Conservation (phyloP, 768 basidiomycete species). For the Mycena filopes region DNA sequence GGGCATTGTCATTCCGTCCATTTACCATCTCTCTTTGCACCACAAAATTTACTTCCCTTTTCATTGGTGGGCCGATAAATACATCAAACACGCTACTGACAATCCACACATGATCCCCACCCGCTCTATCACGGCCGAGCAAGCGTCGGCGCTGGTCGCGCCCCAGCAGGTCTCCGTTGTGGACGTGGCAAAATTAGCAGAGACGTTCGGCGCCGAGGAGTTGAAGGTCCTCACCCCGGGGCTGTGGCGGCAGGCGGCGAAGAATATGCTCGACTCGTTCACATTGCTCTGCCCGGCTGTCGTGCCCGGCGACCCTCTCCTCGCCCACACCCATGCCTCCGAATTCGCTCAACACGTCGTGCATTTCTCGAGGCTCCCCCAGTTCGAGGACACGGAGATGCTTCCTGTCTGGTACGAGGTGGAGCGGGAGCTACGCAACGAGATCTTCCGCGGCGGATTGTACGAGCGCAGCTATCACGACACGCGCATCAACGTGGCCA, state of each 20-base stretch:
- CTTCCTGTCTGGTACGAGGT: constrained; percentile 11
- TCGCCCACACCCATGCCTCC: background rate
- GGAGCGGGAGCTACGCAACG: constrained; percentile 4
- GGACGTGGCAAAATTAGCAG: background rate
- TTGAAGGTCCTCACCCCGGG: background rate
- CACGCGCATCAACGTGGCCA: too few species aligned
- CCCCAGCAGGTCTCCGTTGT: background rate
- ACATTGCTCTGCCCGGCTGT: background rate
- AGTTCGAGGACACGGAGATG: constrained; percentile 1
- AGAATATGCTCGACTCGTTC: constrained; percentile 1
- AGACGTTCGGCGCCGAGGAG: background rate
- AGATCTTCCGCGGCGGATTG: background rate
- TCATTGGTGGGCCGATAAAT: constrained; percentile 4
- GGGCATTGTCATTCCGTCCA: background rate
- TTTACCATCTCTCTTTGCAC: background rate
- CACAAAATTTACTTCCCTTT: constrained; percentile 8
- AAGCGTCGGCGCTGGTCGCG: background rate
- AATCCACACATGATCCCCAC: constrained; percentile 4
- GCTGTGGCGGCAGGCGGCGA: constrained; percentile 1
- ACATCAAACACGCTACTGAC: background rate
- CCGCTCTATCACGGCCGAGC: background rate
- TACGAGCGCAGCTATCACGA: too few species aligned
- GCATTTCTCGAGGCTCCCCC: background rate
- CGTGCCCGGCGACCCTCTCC: background rate
- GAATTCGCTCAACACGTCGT: constrained; percentile 2